A percentile compares a stretch with the other conserved stretches of the same genome.
Conservation (phyloP, 306 rosid species). For the Prosopis cineraria region DNA sequence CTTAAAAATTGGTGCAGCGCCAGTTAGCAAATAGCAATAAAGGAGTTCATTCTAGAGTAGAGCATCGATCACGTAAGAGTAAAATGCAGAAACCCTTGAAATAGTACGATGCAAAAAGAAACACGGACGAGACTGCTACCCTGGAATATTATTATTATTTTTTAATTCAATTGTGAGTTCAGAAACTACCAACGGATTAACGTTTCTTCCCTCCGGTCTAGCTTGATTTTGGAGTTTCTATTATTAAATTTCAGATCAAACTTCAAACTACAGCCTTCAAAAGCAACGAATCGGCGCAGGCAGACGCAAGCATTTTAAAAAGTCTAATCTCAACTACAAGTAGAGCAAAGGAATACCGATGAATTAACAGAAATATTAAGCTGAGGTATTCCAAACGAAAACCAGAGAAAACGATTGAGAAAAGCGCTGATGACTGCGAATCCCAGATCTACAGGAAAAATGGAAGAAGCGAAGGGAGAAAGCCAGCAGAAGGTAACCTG, state of each 20-base stretch:
- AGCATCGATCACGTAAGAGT: not conserved
- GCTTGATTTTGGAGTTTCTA: not conserved
- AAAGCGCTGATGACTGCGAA: not conserved
- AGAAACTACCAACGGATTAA: not conserved
- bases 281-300: not conserved
- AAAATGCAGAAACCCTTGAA: not conserved
- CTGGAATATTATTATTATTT: not conserved
- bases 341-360: not conserved
- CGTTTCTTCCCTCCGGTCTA: not conserved
- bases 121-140: not conserved
- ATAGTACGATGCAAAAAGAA: not conserved
- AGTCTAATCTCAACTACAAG: not conserved
- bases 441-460: slow-evolving; percentile 22
- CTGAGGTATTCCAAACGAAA: not conserved
- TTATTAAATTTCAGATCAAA: not conserved
- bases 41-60: not conserved
- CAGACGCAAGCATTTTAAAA: not conserved
- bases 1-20: not conserved
- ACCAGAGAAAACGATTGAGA: not conserved
- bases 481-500: not conserved
- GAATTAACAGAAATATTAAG: not conserved
- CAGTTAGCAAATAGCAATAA: not conserved
- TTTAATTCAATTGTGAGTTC: not conserved
- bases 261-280: not conserved
- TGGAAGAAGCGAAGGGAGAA: not conserved